phyloP scores from a whole-genome alignment of 345 rosid genomes.

The Lumnitzera littorea region DNA sequence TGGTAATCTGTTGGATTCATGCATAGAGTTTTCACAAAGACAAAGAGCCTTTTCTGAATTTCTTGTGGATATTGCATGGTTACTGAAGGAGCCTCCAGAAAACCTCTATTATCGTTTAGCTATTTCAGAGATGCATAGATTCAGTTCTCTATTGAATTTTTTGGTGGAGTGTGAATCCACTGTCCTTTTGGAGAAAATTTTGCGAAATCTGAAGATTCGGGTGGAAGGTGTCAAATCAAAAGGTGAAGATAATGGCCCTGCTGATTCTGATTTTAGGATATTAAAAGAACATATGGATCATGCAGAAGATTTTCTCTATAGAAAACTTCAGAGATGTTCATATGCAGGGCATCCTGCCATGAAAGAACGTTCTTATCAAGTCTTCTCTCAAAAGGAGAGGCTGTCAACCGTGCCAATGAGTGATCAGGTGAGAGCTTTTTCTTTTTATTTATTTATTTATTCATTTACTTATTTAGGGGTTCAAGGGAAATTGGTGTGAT shows the following conservation, averaged over 20 bases:
- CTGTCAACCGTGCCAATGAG: slow-evolving; percentile 23
- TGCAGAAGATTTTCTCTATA: slow-evolving; percentile 27
- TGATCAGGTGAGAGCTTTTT: slow-evolving; percentile 39
- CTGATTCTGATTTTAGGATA: slow-evolving; percentile 32
- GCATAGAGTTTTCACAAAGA: slow-evolving; percentile 32
- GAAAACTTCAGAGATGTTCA: slow-evolving; percentile 23
- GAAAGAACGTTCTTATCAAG: slow-evolving; percentile 19
- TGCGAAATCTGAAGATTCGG: slow-evolving; percentile 40
- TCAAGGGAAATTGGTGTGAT: too few relatives aligned
- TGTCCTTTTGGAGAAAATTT: slow-evolving; percentile 44
- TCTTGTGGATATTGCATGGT: slow-evolving; percentile 79
- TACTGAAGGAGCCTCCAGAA: slow-evolving; percentile 63
- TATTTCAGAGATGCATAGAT: slow-evolving; percentile 60
- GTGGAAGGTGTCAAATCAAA: slow-evolving; percentile 27
- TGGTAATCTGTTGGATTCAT: slow-evolving; percentile 22
- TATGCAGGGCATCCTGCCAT: slow-evolving; percentile 13
- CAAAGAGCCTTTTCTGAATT: slow-evolving; percentile 55
- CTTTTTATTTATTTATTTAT: not conserved
- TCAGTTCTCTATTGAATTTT: slow-evolving; percentile 45
- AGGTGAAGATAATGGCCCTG: slow-evolving; percentile 18
- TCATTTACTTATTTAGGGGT: too few relatives aligned
- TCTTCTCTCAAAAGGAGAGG: slow-evolving; percentile 22
- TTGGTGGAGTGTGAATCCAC: slow-evolving; percentile 46
- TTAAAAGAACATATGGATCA: slow-evolving; percentile 37
- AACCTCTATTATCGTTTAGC: slow-evolving; percentile 26